Evolutionary conservation across 257 asterid species (phyloP), one percentile per base, ranked within the genome.

Genomic region (Penstemon barbatus): DNA sequence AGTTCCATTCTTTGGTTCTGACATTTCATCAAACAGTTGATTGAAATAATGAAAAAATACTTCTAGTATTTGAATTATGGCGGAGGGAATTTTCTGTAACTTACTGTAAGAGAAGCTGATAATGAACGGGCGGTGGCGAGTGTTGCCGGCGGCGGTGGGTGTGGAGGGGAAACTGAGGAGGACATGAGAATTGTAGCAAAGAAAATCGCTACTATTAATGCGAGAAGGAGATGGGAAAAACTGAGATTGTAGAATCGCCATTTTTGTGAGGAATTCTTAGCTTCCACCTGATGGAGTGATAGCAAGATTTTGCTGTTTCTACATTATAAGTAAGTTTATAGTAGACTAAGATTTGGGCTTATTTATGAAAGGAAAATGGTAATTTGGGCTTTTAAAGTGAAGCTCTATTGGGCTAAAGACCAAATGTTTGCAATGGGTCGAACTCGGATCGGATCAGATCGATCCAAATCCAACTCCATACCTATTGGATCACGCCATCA

Each of bases 1-100:
- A 8, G 37, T 46, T 68, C 77, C 91, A 48, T 65, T 82, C 57
- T 69, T 83, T 55, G 95, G 77, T 76, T 84, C 99, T 94, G 85
- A 56, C 1, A 60, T 39, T 15, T 40, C 36, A 55, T 12, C 55
- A 51, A 71, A 68, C 36, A 48, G 53, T 43, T 6, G 36, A 51
- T n/a, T 36, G 52, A 39, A 51, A 56, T 11, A 25, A 25, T 25
- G 33, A 25, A 25, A 25, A 25, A 25, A 25, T 0, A 25, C 33
- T 25, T 25, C 2, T 25, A 25, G 33, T 25, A 1, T 25, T 25
- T 25, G 7, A 15, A 70, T 9, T 51, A 33, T 11, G 15, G 8
- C 7, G 7, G 56, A 43, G 8, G n/a, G 61, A 56, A 60, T 40
- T 70, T 42, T 65, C 40, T 71, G 78, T n/a, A 45, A 77, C 89